Conservation (phyloP, 306 rosid species). For the Senna tora region DNA sequence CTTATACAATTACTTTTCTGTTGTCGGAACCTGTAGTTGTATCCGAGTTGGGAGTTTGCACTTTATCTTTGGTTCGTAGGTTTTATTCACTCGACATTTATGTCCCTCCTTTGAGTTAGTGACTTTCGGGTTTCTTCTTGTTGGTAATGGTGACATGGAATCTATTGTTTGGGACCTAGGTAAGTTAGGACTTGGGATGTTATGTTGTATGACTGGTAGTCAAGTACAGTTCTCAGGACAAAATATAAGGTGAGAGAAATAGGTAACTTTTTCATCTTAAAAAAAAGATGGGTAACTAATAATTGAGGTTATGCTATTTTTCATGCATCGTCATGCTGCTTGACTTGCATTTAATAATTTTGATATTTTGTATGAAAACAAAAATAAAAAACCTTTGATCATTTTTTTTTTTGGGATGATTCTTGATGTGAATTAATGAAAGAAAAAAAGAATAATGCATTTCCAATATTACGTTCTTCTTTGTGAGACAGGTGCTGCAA, state of each 20-base stretch:
- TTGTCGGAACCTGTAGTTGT: not conserved
- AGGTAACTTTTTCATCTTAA: too few relatives aligned
- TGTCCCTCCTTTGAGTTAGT: not conserved
- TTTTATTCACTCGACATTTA: not conserved
- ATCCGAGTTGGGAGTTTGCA: not conserved
- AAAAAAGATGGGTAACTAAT: not conserved
- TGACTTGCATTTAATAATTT: not conserved
- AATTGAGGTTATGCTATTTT: not conserved
- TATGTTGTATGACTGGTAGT: not conserved
- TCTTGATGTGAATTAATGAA: slow-evolving; percentile 13
- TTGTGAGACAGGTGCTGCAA: slow-evolving; percentile 70
- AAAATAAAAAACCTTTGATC: not conserved
- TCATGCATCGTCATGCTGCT: not conserved
- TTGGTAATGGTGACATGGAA: not conserved
- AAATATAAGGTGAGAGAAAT: not conserved
- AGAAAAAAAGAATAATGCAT: not conserved
- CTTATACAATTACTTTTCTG: not conserved
- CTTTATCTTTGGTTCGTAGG: not conserved
- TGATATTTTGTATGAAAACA: not conserved
- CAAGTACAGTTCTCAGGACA: not conserved
- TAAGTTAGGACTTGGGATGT: not conserved
- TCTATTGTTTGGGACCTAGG: not conserved
- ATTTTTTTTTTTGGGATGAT: too few relatives aligned
- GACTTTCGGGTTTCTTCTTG: not conserved
- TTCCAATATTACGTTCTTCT: slow-evolving; percentile 3